Base-by-base conservation (phyloP, 2,329 filamentous ascomycete species). In the Pestalotiopsis sp. region DNA sequence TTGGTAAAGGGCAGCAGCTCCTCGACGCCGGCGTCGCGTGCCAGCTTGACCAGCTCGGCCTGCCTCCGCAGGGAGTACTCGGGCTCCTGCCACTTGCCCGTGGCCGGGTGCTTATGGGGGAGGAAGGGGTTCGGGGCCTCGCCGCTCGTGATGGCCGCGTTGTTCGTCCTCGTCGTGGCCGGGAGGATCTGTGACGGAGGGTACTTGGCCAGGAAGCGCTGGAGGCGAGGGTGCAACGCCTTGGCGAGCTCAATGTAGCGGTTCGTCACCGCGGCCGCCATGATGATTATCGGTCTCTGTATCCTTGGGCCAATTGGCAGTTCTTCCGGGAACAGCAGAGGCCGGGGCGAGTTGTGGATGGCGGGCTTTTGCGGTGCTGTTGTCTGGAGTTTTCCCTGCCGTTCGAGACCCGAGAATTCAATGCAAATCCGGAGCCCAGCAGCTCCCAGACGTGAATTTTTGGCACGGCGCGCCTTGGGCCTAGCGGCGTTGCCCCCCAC, bases 41-140 rank as follows among this genome's bases (percentile, higher is more conserved):
- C 94, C 75, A 98, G 81, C 82, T 97, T 97, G 75, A 96, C 92
- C 27, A 99, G 87, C 75, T 97, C 93, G 27, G 95, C 95, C 85
- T 99, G 96, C 70, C 93, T 88, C 67, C 96, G 89, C 73, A 97
- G 86, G 4, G 94, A 97, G 83, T 91, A 95, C 68, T 90, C 87
- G 0, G 96, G 93, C 72, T 94, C 89, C 73, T 94, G 91, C 93
- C 94, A 97, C 79, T 88, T 90, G 25, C 93, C 92, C 0, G 94
- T 97, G 57, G 85, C 82, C 49, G 92, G 89, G 82, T 97, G 92
- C 81, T 93, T 94, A 75, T 88, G 90, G 49, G 92, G 89, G 70
- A 90, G 85, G 84, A 99, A 99, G 0, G 95, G 95, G 78, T 97
- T 96, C 49, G 68, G 57, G 9, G 41, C 76, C 64, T 82, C 78